Evolutionary conservation across 2,329 filamentous ascomycete species (phyloP), one percentile per base, ranked within the genome.

Genomic region (Diaporthe destruens): DNA sequence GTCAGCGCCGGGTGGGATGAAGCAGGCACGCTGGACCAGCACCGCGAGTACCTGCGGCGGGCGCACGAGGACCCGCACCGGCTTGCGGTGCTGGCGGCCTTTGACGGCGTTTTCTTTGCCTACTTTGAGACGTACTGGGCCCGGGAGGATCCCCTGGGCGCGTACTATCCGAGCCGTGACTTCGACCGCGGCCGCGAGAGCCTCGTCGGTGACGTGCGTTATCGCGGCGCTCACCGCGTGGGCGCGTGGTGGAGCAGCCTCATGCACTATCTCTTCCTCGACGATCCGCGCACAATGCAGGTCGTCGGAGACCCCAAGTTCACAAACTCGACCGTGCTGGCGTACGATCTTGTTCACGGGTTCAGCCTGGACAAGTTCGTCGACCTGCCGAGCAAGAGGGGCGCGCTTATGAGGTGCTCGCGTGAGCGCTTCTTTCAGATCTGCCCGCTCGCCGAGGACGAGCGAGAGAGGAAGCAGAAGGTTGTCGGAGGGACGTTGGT

Each of bases 81-180:
- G 74, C 83, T 94, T 68, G 89, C 91, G 32, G 84, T 95, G 57
- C 84, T 95, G 72, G 93, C 90, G 8, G 87, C 88, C 34, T 96
- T 94, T 79, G 88, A 95, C 71, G 91, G 92, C 39, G 87, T 86
- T 2, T 88, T 85, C 61, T 95, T 95, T 80, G 91, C 92, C 0
- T 95, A 95, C 80, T 95, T 93, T 79, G 93, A 96, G 80, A 85
- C 95, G 1, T 95, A 95, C 80, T 95, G 92, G 92, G 91, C 90
- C 76, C 70, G 88, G 84, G 88, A 90, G 81, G 87, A 89, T 76
- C 84, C 84, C 29, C 84, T 90, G 1, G 87, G 88, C 70, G 85
- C 85, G 20, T 89, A 89, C 81, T 90, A 89, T 80, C 81, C 83
- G 51, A 84, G 87, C 7, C 83, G 81, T 68, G 87, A 90, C 80